A percentile compares a stretch with the other conserved stretches of the same genome.
These are phyloP conservation scores for Plectosphaerella plurivora DNA, from an alignment of 2,329 filamentous ascomycete species.

Conservation along the genomic window DNA sequence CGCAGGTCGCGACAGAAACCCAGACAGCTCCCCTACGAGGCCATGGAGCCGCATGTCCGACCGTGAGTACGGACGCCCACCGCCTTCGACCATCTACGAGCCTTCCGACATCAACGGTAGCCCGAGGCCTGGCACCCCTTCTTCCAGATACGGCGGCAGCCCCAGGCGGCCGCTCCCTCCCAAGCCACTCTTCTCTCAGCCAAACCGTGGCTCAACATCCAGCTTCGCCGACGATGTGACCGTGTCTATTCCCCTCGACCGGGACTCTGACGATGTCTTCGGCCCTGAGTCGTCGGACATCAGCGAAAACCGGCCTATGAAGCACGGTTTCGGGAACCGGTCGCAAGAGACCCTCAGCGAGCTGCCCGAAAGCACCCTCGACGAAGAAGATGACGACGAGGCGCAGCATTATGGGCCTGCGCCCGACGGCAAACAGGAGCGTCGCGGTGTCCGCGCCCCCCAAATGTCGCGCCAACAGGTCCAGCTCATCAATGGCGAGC, in stretches of 20 bases:
- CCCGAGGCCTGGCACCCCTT: slow-evolving; percentile 85
- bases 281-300: slow-evolving; percentile 53
- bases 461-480: slow-evolving; percentile 94
- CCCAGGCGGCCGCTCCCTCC: slow-evolving; percentile 83
- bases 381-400: slow-evolving; percentile 22
- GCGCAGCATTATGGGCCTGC: slow-evolving; percentile 73
- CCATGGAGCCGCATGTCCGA: slow-evolving; percentile 50
- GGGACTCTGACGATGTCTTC: slow-evolving; percentile 69
- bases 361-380: slow-evolving; percentile 13
- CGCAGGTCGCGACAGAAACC: slow-evolving; percentile 35
- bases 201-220: slow-evolving; percentile 38
- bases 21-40: slow-evolving; percentile 25
- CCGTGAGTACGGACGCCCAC: slow-evolving; percentile 65
- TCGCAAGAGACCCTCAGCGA: slow-evolving; percentile 54
- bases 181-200: slow-evolving; percentile 73
- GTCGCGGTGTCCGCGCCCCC: slow-evolving; percentile 79
- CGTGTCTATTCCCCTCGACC: slow-evolving; percentile 65
- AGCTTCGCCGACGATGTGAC: slow-evolving; percentile 64
- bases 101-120: slow-evolving; percentile 84
- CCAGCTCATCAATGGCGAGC: slow-evolving; percentile 92
- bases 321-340: slow-evolving; percentile 50
- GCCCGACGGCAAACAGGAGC: slow-evolving; percentile 79
- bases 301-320: slow-evolving; percentile 44
- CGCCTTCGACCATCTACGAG: slow-evolving; percentile 73
- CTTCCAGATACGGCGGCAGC: slow-evolving; percentile 82